Percentiles rank a stretch among this genome's conserved stretches.
Conservation (phyloP, 805 yeast species). For the Kuraishia ogatae region DNA sequence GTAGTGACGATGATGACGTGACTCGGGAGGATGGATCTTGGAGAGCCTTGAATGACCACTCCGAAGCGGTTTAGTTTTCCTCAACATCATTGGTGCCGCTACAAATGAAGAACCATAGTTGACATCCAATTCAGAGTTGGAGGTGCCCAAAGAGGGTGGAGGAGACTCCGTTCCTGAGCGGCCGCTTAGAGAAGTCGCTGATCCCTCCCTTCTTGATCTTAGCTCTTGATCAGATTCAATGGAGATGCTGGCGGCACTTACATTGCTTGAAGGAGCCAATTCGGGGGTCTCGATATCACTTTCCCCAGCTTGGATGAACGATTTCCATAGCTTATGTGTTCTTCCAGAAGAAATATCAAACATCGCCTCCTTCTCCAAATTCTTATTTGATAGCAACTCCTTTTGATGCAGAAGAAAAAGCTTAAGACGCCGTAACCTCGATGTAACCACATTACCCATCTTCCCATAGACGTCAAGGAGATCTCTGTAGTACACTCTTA, state of each 20-base stretch:
- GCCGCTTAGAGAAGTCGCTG: background rate
- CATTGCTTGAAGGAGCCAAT: background rate
- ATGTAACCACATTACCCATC: constrained; percentile 16
- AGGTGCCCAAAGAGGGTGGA: background rate
- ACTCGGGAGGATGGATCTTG: too few relatives aligned
- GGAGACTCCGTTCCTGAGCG: background rate
- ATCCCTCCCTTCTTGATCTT: constrained; percentile 10
- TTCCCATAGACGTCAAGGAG: constrained; percentile 17
- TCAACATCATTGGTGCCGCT: background rate
- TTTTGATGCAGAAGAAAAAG: constrained; percentile 22
- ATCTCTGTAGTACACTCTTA: constrained; percentile 16
- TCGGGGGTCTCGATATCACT: background rate
- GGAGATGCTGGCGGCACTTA: background rate
- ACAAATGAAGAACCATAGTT: background rate
- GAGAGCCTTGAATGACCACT: background rate
- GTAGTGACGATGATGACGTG: background rate
- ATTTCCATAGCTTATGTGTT: constrained; percentile 20
- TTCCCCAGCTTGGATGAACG: background rate
- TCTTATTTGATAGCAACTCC: constrained; percentile 14
- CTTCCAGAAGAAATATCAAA: constrained; percentile 19
- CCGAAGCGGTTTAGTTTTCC: background rate
- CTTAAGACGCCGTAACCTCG: constrained; percentile 22
- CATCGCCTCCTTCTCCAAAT: constrained; percentile 11
- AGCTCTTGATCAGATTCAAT: constrained; percentile 5
- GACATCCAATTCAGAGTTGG: background rate